Percentiles rank a stretch among this genome's conserved stretches.
These are phyloP conservation scores for Apiotrichum gracile DNA, from an alignment of 1,284 basidiomycete species.

Conservation along the genomic window DNA sequence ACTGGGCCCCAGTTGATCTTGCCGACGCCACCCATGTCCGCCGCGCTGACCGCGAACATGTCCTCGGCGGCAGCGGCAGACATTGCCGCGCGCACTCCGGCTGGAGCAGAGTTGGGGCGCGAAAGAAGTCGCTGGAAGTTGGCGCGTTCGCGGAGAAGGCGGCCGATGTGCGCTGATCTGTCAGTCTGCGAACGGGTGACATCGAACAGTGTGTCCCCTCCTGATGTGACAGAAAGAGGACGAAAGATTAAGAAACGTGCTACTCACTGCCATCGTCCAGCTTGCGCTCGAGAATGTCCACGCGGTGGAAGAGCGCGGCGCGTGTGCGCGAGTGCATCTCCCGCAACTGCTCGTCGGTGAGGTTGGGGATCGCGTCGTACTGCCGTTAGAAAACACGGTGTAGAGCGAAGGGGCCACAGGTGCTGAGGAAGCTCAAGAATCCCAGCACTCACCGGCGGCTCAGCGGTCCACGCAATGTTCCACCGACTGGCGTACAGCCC, in stretches of 20 bases:
- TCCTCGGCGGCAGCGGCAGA: not conserved
- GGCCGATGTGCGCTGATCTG: not conserved
- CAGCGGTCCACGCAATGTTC: not conserved
- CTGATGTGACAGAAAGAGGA: too few relatives aligned
- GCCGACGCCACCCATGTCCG: not conserved
- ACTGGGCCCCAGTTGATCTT: not conserved
- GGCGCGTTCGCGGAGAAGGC: not conserved
- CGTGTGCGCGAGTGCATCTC: not conserved
- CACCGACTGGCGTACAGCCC: not conserved
- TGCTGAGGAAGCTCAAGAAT: too few relatives aligned
- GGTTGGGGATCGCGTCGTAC: not conserved
- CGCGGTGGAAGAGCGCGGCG: not conserved
- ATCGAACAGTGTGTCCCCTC: too few relatives aligned
- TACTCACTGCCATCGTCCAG: not conserved
- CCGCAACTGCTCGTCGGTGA: not conserved
- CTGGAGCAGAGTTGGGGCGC: not conserved
- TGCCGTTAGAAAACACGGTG: not conserved
- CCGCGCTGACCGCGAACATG: not conserved
- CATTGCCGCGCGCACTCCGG: not conserved
- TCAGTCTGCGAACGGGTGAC: not conserved
- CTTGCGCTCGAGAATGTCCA: not conserved
- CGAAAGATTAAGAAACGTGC: too few relatives aligned
- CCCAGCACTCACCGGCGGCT: not conserved
- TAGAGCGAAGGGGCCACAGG: too few relatives aligned
- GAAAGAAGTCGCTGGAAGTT: not conserved